Evolutionary conservation across 2,329 filamentous ascomycete species (phyloP).

Genomic region (Coleophoma cylindrospora): DNA sequence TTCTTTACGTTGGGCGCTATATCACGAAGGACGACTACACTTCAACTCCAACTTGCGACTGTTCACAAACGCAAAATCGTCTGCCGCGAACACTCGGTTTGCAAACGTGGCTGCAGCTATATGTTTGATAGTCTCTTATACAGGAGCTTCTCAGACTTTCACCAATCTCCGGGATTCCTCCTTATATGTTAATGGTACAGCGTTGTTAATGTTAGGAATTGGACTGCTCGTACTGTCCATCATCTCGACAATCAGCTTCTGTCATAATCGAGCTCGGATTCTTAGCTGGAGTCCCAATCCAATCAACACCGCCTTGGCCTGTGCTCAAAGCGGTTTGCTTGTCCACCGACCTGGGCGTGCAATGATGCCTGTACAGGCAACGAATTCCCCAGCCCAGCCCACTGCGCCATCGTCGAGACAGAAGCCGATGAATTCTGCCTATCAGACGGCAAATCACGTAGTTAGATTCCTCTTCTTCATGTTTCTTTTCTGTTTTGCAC

Average conservation of each 20-base stretch:
- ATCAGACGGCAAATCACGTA: too few species aligned
- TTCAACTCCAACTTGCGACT: slow-evolving; percentile 28
- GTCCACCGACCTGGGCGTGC: too few species aligned
- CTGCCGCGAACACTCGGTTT: slow-evolving; percentile 1
- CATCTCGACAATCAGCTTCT: slow-evolving; percentile 22
- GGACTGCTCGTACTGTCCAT: slow-evolving; percentile 23
- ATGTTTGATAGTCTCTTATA: too few species aligned
- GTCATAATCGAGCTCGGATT: slow-evolving; percentile 11
- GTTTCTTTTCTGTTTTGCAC: too few species aligned
- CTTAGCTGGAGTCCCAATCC: slow-evolving; percentile 27
- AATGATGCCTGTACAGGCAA: slow-evolving; percentile 24
- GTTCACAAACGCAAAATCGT: slow-evolving; percentile 15
- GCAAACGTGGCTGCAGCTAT: too few species aligned
- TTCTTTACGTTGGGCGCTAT: slow-evolving; percentile 26
- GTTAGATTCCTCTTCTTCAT: too few species aligned
- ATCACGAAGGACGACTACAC: slow-evolving; percentile 23
- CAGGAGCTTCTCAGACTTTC: too few species aligned
- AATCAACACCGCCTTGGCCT: slow-evolving; percentile 21
- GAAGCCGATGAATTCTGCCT: too few species aligned
- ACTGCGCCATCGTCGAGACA: too few species aligned
- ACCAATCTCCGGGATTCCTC: too few species aligned
- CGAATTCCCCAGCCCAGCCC: slow-evolving; percentile 7
- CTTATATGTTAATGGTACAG: slow-evolving; percentile 4
- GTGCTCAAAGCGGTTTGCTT: slow-evolving; percentile 10
- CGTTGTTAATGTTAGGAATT: slow-evolving; percentile 20